Conservation (phyloP, 352 stramenopile species). For the Pythium biforme region DNA sequence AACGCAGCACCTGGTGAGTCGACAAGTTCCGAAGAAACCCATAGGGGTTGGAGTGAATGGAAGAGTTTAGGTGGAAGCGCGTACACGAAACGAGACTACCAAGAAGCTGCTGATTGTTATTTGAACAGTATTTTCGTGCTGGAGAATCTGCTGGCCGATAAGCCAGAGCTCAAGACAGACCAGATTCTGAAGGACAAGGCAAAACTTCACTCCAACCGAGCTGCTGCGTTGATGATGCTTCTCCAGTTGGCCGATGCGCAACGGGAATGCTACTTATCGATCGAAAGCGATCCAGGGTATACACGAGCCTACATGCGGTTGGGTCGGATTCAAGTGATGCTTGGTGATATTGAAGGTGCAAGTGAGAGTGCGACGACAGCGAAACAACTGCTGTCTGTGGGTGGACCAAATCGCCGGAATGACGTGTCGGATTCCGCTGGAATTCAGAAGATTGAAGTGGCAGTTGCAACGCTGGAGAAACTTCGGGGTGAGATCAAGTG, state of each 20-base stretch:
- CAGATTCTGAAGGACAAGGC: slow-evolving; percentile 70
- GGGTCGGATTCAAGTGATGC: slow-evolving; percentile 63
- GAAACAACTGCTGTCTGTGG: slow-evolving; percentile 38
- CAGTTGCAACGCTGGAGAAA: slow-evolving; percentile 45
- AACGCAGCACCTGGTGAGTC: not conserved
- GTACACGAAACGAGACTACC: slow-evolving; percentile 41
- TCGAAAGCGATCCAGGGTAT: slow-evolving; percentile 66
- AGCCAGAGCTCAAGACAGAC: slow-evolving; percentile 33
- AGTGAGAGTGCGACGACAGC: slow-evolving; percentile 51
- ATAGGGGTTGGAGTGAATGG: slow-evolving; percentile 54
- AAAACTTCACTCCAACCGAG: slow-evolving; percentile 78
- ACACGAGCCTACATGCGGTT: slow-evolving; percentile 72
- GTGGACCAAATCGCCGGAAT: slow-evolving; percentile 16
- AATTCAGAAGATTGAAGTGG: slow-evolving; percentile 54
- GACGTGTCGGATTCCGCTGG: slow-evolving; percentile 42
- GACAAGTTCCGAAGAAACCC: slow-evolving; percentile 26
- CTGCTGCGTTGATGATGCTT: slow-evolving; percentile 79
- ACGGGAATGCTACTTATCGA: slow-evolving; percentile 61
- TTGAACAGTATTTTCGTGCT: slow-evolving; percentile 47
- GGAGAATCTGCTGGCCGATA: slow-evolving; percentile 34
- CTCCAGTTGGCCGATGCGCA: slow-evolving; percentile 68
- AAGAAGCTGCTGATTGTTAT: slow-evolving; percentile 51
- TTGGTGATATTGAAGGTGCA: slow-evolving; percentile 54
- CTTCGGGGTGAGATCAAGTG: slow-evolving; percentile 60
- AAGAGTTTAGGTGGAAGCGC: slow-evolving; percentile 57